Evolutionary conservation across 2,329 filamentous ascomycete species (phyloP).

Genomic region (Diaporthe helianthi): DNA sequence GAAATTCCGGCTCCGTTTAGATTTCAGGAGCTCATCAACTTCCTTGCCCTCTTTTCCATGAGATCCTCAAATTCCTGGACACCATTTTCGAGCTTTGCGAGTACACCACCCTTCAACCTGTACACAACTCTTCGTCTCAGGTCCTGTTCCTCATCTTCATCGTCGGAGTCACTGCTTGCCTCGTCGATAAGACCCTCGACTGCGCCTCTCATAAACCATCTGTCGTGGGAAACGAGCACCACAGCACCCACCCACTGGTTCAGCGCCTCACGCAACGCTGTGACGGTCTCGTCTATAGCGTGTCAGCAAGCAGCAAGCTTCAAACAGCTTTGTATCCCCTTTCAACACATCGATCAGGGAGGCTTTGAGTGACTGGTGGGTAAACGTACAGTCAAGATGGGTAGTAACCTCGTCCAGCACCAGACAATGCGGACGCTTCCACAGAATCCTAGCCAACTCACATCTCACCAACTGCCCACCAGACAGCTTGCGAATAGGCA

Average conservation of each 20-base stretch:
- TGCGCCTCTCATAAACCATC: conserved; percentile 79
- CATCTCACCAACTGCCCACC: conserved; percentile 77
- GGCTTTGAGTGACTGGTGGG: too few species aligned
- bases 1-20: background rate
- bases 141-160: conserved; percentile 52
- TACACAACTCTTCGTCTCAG: conserved; percentile 63
- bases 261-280: conserved; percentile 72
- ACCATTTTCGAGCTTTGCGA: conserved; percentile 63
- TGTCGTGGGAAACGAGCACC: conserved; percentile 80
- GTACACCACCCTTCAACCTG: conserved; percentile 63
- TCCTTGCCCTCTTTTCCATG: conserved; percentile 65
- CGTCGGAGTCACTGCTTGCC: conserved; percentile 50
- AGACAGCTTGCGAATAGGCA: conserved; percentile 75
- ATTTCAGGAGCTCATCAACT: conserved; percentile 43
- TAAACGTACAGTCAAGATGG: conserved; percentile 69
- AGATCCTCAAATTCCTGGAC: conserved; percentile 71
- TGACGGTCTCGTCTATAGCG: conserved; percentile 70
- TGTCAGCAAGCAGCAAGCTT: background rate
- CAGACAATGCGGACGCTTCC: conserved; percentile 72
- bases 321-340: background rate
- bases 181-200: conserved; percentile 65
- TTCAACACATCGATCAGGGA: background rate
- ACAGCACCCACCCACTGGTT: conserved; percentile 76
- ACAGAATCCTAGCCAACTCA: conserved; percentile 73
- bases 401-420: conserved; percentile 85